Conservation (phyloP, 2,329 filamentous ascomycete genomes). For the Colletotrichum horii region DNA sequence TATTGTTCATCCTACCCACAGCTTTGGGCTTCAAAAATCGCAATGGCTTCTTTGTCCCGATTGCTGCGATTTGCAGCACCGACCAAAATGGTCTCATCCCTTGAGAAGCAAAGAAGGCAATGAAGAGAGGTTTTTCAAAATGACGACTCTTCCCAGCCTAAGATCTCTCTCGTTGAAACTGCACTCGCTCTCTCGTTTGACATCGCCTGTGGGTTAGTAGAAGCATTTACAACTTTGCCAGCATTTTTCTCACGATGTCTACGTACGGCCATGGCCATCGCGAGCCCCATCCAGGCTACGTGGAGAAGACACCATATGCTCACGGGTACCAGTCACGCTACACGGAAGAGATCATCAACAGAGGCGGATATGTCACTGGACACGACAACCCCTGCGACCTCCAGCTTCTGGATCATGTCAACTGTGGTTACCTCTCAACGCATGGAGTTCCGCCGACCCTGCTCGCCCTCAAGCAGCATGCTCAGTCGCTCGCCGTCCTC, state of each 20-base stretch:
- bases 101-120: background rate
- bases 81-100: background rate
- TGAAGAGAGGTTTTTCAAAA: background rate
- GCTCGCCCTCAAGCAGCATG: constrained; percentile 64
- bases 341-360: background rate
- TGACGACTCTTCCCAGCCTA: background rate
- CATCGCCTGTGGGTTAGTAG: background rate
- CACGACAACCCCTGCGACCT: constrained; percentile 22
- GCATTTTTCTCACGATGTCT: background rate
- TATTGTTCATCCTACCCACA: background rate
- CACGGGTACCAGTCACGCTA: constrained; percentile 16
- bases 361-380: background rate
- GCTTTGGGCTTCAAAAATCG: background rate
- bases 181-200: background rate
- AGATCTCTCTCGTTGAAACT: background rate
- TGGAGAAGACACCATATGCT: constrained; percentile 17
- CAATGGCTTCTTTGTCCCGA: background rate
- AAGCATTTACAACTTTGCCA: background rate
- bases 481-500: constrained; percentile 59
- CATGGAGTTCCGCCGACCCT: constrained; percentile 56
- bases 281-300: background rate
- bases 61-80: background rate
- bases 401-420: constrained; percentile 46
- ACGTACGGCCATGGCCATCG: background rate
- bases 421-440: constrained; percentile 64